Evolutionary conservation across 805 yeast genomes (phyloP).

Genomic region (Wickerhamiella kurtzmanii): DNA sequence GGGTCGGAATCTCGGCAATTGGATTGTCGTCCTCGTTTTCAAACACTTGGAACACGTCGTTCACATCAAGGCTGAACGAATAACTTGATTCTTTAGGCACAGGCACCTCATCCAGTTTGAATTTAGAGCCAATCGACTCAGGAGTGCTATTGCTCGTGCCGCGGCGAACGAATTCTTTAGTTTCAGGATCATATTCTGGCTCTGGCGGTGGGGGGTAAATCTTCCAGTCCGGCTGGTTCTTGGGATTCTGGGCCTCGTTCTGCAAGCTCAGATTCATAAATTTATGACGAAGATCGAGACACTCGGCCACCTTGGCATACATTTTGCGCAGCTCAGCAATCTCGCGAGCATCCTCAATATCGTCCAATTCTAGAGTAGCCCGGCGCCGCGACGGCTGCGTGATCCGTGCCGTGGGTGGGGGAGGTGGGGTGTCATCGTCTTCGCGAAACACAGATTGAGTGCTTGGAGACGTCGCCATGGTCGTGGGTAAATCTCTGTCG

Average conservation of each 20-base stretch:
- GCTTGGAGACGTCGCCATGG: neutral
- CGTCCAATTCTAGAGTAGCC: constrained; percentile 16
- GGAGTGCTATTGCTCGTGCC: constrained; percentile 28
- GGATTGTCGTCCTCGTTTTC: constrained; percentile 21
- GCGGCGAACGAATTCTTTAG: constrained; percentile 33
- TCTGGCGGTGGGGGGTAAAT: constrained; percentile 91
- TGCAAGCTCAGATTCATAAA: constrained; percentile 65
- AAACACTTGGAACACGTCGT: constrained; percentile 58
- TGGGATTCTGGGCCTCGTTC: constrained; percentile 67
- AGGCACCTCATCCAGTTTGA: constrained; percentile 42
- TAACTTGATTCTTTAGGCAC: constrained; percentile 38
- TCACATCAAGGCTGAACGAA: constrained; percentile 37
- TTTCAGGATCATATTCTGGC: constrained; percentile 62
- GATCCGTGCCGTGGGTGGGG: constrained; percentile 3
- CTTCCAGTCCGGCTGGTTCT: constrained; percentile 57
- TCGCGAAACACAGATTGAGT: constrained; percentile 2
- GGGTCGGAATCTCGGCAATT: constrained; percentile 56
- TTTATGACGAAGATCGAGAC: constrained; percentile 62
- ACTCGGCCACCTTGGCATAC: constrained; percentile 29
- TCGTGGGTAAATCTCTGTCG: neutral
- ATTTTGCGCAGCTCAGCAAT: constrained; percentile 26
- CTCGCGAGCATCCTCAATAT: constrained; percentile 24
- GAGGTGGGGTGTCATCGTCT: constrained; percentile 7
- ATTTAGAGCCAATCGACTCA: constrained; percentile 34
- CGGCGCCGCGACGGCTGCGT: constrained; percentile 3